These are phyloP conservation scores for Cercospora sesami DNA, from an alignment of 2,329 filamentous ascomycete species.

Conservation along the genomic window DNA sequence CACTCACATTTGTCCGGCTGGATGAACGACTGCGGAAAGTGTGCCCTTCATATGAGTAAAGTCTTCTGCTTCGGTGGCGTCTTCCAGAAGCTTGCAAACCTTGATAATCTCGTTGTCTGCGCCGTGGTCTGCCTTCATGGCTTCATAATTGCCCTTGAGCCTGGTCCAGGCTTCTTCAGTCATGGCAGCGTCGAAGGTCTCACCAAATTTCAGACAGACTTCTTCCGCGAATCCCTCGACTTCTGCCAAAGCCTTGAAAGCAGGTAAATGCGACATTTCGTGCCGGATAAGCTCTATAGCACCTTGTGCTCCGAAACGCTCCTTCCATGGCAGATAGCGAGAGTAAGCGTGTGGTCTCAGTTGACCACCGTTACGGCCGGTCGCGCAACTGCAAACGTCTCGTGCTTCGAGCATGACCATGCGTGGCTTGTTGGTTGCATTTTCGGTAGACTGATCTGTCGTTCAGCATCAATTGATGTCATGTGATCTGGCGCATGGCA, in stretches of 20 bases:
- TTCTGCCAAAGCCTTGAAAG: slow-evolving; percentile 26
- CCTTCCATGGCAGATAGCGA: slow-evolving; percentile 36
- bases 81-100: slow-evolving; percentile 27
- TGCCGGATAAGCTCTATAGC: slow-evolving; percentile 36
- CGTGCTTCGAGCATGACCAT: slow-evolving; percentile 28
- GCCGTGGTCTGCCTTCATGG: slow-evolving; percentile 35
- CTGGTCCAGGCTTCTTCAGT: slow-evolving; percentile 36
- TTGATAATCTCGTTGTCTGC: slow-evolving; percentile 35
- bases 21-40: slow-evolving; percentile 36
- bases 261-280: slow-evolving; percentile 33
- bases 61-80: slow-evolving; percentile 32
- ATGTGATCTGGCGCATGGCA: not conserved
- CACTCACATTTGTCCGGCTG: slow-evolving; percentile 31
- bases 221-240: slow-evolving; percentile 34
- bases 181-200: slow-evolving; percentile 41
- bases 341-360: slow-evolving; percentile 36
- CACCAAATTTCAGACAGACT: slow-evolving; percentile 35
- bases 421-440: slow-evolving; percentile 16
- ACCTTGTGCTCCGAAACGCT: slow-evolving; percentile 34
- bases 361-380: slow-evolving; percentile 30
- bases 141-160: slow-evolving; percentile 34
- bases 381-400: slow-evolving; percentile 26
- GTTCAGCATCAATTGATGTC: not conserved
- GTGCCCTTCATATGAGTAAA: slow-evolving; percentile 39
- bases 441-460: slow-evolving; percentile 19